Percentiles rank a stretch among this genome's conserved stretches.
phyloP scores from a whole-genome alignment of 495 filamentous ascomycete genomes.

The Acidomyces sp. region DNA sequence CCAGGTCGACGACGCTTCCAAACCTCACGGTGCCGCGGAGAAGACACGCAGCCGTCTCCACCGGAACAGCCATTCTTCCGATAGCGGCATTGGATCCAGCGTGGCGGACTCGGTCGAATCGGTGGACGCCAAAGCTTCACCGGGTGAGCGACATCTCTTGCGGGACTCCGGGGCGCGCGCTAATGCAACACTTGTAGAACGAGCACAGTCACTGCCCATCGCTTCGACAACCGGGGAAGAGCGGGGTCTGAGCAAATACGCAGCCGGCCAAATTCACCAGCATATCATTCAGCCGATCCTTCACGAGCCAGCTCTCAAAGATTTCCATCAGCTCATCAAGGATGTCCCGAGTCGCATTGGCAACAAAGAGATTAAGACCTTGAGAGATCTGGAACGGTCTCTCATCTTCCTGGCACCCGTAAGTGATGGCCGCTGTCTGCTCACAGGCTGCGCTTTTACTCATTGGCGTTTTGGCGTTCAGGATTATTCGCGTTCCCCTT shows the following conservation, averaged over 20 bases:
- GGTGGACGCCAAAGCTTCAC: slow-evolving; percentile 6
- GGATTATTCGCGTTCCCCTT: slow-evolving; percentile 55
- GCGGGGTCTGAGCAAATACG: slow-evolving; percentile 37
- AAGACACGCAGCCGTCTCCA: slow-evolving; percentile 35
- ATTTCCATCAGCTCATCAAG: slow-evolving; percentile 64
- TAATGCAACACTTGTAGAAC: no score
- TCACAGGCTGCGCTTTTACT: slow-evolving; percentile 39
- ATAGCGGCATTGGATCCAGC: slow-evolving; percentile 51
- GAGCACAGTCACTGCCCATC: slow-evolving; percentile 3
- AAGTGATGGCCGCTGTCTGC: slow-evolving; percentile 39
- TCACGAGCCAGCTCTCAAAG: slow-evolving; percentile 44
- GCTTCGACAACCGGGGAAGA: slow-evolving; percentile 4
- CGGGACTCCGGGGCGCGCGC: background rate
- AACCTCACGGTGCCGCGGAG: slow-evolving; percentile 3
- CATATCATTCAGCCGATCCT: slow-evolving; percentile 46
- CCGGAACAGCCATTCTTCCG: slow-evolving; percentile 44
- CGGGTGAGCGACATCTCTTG: slow-evolving; percentile 11
- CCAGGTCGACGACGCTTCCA: slow-evolving; percentile 22
- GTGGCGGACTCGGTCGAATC: slow-evolving; percentile 32
- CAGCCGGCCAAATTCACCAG: slow-evolving; percentile 43
- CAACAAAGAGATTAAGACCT: slow-evolving; percentile 66
- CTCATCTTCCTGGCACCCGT: slow-evolving; percentile 76
- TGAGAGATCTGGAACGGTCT: slow-evolving; percentile 82
- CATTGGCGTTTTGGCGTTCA: slow-evolving; percentile 51
- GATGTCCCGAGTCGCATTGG: slow-evolving; percentile 64